Base-by-base conservation (phyloP, 2,329 filamentous ascomycete genomes). In the Clonostachys byssicola region DNA sequence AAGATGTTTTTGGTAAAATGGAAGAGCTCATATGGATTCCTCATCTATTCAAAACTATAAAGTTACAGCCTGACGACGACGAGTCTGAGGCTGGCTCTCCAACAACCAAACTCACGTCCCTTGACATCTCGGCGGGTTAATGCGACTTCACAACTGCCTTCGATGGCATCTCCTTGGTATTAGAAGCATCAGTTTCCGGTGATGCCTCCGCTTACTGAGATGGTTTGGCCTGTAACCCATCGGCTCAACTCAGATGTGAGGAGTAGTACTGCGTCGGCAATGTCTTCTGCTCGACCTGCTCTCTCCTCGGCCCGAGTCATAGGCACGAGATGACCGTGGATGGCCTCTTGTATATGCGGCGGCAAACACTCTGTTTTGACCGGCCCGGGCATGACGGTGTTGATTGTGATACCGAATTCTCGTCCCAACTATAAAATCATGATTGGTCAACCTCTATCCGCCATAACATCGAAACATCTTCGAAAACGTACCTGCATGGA, bases 211-310 rank as follows among this genome's bases (percentile, higher is more conserved):
- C 61, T 70, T 34, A 64, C 66, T 2, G 59, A 63, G 48, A 72
- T 67, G 30, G 56, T 61, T 58, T 73, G 68, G 9, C 63, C 71
- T 0, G 70, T 72, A 16, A 74, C 66, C 71, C 71, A 74, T 6
- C 70, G 54, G 30, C 60, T 63, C 48, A 66, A 64, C 49, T 71
- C 65, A 8, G 56, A 63, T 3, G 59, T 66, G 3, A 73, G 46
- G 40, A 72, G 48, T 20, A 71, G 49, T 30, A 68, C 65, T 1
- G 66, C 68, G 49, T 74, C 70, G 0, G 64, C 72, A 40, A 75
- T 59, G 46, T 75, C 72, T 16, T 64, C 64, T 4, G 57, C 47
- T 0, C 57, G 64, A 0, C 69, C 70, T 2, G 60, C 41, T 1
- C 67, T 49, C n/a, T 62, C 52, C 5, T 57, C 68, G 2, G 62